A percentile compares a stretch with the other conserved stretches of the same genome.
Evolutionary conservation across 331 rosid species (phyloP).

Genomic region (Malus hybrid): DNA sequence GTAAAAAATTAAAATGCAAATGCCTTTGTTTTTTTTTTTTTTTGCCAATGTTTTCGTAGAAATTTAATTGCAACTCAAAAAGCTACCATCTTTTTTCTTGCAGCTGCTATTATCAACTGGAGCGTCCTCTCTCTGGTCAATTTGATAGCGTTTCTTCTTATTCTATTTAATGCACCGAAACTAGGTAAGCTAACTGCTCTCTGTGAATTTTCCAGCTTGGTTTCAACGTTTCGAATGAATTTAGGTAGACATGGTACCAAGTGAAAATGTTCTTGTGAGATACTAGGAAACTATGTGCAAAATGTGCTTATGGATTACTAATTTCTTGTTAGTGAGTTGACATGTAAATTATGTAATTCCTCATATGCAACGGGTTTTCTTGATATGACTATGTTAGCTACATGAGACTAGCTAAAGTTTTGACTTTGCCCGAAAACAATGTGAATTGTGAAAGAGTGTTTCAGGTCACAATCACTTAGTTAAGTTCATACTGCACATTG

Average conservation of each 20-base stretch:
- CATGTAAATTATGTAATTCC: background rate
- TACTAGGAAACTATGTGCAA: background rate
- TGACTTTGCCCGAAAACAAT: background rate
- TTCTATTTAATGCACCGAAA: slow-evolving; percentile 55
- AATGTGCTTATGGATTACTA: background rate
- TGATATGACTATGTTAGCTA: background rate
- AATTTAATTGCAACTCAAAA: background rate
- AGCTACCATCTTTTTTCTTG: slow-evolving; percentile 19
- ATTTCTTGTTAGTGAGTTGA: background rate
- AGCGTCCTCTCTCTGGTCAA: slow-evolving; percentile 80
- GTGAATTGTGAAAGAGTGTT: background rate
- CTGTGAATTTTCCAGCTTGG: slow-evolving; percentile 8
- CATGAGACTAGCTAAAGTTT: background rate
- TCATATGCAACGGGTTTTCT: background rate
- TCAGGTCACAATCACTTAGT: background rate
- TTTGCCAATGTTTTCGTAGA: background rate
- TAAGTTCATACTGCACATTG: background rate
- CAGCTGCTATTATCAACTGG: slow-evolving; percentile 87
- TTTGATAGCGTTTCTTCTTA: slow-evolving; percentile 70
- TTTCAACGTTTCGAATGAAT: slow-evolving; percentile 8
- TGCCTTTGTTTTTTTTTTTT: background rate
- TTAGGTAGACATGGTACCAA: slow-evolving; percentile 1
- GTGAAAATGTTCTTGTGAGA: slow-evolving; percentile 6
- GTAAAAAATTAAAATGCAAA: slow-evolving; percentile 16
- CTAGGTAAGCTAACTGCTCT: slow-evolving; percentile 39